phyloP scores from a whole-genome alignment of 495 filamentous ascomycete genomes.

The Talaromyces nanjingensis region DNA sequence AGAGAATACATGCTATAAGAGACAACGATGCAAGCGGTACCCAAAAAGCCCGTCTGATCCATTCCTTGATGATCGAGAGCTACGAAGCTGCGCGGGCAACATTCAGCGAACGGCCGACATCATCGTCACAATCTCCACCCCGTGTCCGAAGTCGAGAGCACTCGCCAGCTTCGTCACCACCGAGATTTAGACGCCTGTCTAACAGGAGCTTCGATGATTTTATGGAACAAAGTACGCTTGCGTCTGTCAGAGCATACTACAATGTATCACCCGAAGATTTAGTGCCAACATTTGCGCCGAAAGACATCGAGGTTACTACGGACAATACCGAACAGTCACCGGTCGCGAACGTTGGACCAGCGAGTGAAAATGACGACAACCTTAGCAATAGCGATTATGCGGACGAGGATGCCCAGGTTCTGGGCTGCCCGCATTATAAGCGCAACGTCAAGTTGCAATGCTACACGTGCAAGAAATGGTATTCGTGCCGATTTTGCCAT shows the following conservation, averaged over 20 bases:
- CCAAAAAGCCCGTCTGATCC: constrained; percentile 79
- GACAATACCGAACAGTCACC: neutral
- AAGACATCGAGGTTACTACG: constrained; percentile 11
- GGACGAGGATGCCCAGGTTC: constrained; percentile 35
- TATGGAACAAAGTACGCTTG: constrained; percentile 21
- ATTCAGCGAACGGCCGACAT: constrained; percentile 21
- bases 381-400: constrained; percentile 21
- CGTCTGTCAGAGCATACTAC: constrained; percentile 46
- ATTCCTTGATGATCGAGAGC: constrained; percentile 72
- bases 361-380: constrained; percentile 37
- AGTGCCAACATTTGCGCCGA: constrained; percentile 59
- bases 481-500: constrained; percentile 93
- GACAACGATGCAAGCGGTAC: constrained; percentile 51
- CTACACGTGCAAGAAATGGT: constrained; percentile 81
- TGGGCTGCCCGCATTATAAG: constrained; percentile 90
- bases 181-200: constrained; percentile 18
- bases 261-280: constrained; percentile 67
- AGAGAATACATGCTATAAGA: constrained; percentile 72
- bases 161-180: constrained; percentile 28
- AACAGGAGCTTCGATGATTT: constrained; percentile 25
- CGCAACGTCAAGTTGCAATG: constrained; percentile 96
- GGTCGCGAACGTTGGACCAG: constrained; percentile 26
- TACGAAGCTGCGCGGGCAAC: constrained; percentile 49
- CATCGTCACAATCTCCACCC: constrained; percentile 22
- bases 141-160: constrained; percentile 30